Percentiles rank a stretch among this genome's conserved stretches.
Conservation (phyloP, 495 filamentous ascomycete genomes). For the Staphylotrichum longicolle region DNA sequence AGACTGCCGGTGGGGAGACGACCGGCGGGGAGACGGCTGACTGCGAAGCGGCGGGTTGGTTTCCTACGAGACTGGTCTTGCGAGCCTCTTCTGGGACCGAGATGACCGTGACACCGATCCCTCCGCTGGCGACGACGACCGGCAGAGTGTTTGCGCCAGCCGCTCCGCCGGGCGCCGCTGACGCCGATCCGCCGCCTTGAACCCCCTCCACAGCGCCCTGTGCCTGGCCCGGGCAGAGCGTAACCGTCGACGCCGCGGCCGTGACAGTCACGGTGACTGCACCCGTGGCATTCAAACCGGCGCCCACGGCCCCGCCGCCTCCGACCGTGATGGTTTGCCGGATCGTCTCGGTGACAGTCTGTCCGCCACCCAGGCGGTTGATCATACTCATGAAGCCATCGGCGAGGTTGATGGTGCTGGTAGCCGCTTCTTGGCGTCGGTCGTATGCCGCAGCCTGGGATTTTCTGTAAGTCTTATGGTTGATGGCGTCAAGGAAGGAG, state of each 20-base stretch:
- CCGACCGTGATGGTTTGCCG: slow-evolving; percentile 36
- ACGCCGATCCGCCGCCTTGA: not conserved
- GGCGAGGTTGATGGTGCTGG: slow-evolving; percentile 12
- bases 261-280: slow-evolving; percentile 36
- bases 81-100: slow-evolving; percentile 25
- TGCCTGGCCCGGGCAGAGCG: slow-evolving; percentile 28
- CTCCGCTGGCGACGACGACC: slow-evolving; percentile 24
- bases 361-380: slow-evolving; percentile 22
- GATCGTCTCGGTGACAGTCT: slow-evolving; percentile 44
- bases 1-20: too few species aligned
- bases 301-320: slow-evolving; percentile 22
- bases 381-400: slow-evolving; percentile 20
- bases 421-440: slow-evolving; percentile 20
- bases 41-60: slow-evolving; percentile 15
- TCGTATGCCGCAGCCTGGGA: slow-evolving; percentile 39
- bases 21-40: slow-evolving; percentile 4
- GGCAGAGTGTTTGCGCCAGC: slow-evolving; percentile 15
- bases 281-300: slow-evolving; percentile 31
- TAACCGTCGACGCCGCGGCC: slow-evolving; percentile 42
- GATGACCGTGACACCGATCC: slow-evolving; percentile 33
- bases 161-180: not conserved
- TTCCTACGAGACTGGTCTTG: slow-evolving; percentile 24
- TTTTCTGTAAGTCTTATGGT: slow-evolving; percentile 4
- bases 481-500: not conserved
- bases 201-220: slow-evolving; percentile 14